Evolutionary conservation across 306 rosid species (phyloP), one percentile per base, ranked within the genome.

Genomic region (Luffa aegyptiaca): DNA sequence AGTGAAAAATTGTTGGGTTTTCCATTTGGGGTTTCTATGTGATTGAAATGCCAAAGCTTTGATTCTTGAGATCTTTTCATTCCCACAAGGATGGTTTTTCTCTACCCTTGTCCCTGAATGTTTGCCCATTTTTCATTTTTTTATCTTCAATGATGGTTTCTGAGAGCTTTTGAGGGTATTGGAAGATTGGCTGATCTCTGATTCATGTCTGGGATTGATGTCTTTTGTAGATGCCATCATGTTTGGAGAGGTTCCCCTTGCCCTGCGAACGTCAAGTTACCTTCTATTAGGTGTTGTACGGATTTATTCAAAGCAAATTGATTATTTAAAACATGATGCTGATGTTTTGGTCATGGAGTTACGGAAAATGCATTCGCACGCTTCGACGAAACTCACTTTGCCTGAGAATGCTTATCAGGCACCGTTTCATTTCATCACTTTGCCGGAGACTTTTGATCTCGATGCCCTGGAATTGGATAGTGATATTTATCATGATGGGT

Each of bases 171-270:
- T 18, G 0, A 20, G n/a, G 36, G 10, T 36, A 10, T 49, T 83
- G 68, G 76, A 7, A 48, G 44, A 2, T 2, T 72, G 58, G 59
- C 11, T 31, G 36, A 46, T 7, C n/a, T 48, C n/a, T 72, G 77
- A 72, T 12, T 48, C 18, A 49, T 16, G 5, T 66, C 20, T 17
- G 26, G 58, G 64, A 33, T 62, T 42, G 17, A 62, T 81, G 71
- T 72, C 31, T 82, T 42, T 82, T 77, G 65, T 56, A 93, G 98
- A 88, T 33, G 92, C 87, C 14, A 92, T 91, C 68, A 91, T 95
- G 96, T 95, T 86, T 84, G 97, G 97, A 0, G 97, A 90, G 57
- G 99, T 90, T 68, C 97, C 97, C 1, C 89, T 95, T 8, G 99
- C 99, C 2, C 80, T 93, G 70, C 84, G 97, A 79, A 86, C 93